Base-by-base conservation (phyloP, 2,329 filamentous ascomycete species). In the Ceratocystis diversiconidia region DNA sequence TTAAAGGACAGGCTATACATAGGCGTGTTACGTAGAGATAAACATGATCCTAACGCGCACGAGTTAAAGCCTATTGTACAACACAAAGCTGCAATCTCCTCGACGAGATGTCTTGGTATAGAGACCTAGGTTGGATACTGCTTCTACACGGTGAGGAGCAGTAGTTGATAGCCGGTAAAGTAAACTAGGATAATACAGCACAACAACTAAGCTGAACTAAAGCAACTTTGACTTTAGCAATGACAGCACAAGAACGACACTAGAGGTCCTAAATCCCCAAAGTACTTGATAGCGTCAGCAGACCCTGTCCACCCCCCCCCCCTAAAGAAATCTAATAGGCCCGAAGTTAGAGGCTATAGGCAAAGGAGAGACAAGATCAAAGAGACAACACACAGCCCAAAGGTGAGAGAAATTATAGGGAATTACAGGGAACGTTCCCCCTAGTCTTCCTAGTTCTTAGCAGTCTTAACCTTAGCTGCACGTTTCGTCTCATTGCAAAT, bases 401-500 rank as follows among this genome's bases (percentile, higher is more conserved):
- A 32, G 52, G 25, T 15, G 12, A 59, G 52, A 59, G 52, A 59
- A 32, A 59, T 59, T 36, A 19, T n/a, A 59, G 52, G 52, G 28
- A 59, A 36, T 59, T 59, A 36, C 52, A 59, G 52, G 52, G 52
- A 36, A 32, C 52, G 52, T 12, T 19, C 1, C 32, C 12, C 52
- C 52, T 59, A 32, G 52, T 59, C 36, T 41, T 41, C 36, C 36
- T 12, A 41, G 36, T 41, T 41, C 36, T 41, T 41, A 41, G 36
- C 36, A 41, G 36, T 41, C 52, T 30, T 59, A 32, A 30, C 52
- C 25, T 59, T 59, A 59, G 52, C 52, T 59, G 52, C 52, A 59
- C 52, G 52, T 59, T 59, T 59, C 52, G 52, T 59, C 52, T 59
- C 52, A 59, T 59, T 59, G 15, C 52, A 59, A 59, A 59, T 59